Evolutionary conservation across 2,329 filamentous ascomycete species (phyloP), one percentile per base, ranked within the genome.

Genomic region (Neofusicoccum kwambonambiense): DNA sequence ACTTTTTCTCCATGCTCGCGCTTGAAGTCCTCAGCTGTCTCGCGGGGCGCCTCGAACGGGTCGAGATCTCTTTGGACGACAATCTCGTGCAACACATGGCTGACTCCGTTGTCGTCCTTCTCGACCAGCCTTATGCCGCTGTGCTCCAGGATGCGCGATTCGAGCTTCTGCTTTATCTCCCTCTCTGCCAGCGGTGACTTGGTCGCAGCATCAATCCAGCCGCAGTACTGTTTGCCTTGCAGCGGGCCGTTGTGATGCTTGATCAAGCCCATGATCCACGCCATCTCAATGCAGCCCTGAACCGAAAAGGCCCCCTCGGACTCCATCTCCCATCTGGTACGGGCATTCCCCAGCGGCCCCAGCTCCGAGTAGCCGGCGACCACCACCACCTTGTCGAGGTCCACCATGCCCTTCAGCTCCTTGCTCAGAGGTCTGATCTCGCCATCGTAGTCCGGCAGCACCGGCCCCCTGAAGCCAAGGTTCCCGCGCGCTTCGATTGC

Each of bases 181-280:
- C 37, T 27, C 56, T 78, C 77, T 0, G 63, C 58, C 13, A 78
- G 66, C 6, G 73, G 72, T 2, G 67, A 47, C 0, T 64, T 62
- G 1, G 70, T 74, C 13, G 71, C 67, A 2, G 37, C 34, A 19
- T 79, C 76, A 5, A 76, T 54, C 76, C 83, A 67, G 19, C 68
- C 68, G 27, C 13, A 15, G 22, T 27, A 31, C 39, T 31, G 39
- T 17, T 42, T n/a, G 34, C 13, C 19, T 11, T 31, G 19, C 13
- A 39, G 37, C 17, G 87, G 86, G 13, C 90, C 91, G 70, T 94
- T 94, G 80, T 93, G 89, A 76, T 95, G 92, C 82, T 91, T 93
- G 80, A 96, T 94, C 65, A 95, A 86, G 72, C 92, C 91, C 91
- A 95, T 96, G 75, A 96, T 90, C 92, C 92, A 96, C 41, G 92